Evolutionary conservation across 1,284 basidiomycete species (phyloP).

Genomic region (Ustilago loliicola): DNA sequence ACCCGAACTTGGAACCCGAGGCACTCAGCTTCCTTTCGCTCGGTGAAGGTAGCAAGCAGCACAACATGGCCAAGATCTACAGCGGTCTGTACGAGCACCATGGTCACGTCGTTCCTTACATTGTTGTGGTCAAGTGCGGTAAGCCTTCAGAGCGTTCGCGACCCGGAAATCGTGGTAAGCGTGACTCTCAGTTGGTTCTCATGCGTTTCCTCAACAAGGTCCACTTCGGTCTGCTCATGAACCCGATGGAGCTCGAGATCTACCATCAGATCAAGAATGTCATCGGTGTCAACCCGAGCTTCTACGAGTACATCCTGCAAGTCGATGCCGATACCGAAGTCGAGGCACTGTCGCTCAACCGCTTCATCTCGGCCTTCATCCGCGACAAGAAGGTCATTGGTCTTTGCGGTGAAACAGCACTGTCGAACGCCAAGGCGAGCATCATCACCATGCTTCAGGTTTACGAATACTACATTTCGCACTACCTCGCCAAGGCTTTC

Average conservation of each 20-base stretch:
- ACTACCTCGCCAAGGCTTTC: constrained; percentile 96
- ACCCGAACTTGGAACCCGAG: constrained; percentile 92
- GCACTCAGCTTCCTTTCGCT: constrained; percentile 92
- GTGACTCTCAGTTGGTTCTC: constrained; percentile 92
- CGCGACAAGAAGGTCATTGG: constrained; percentile 93
- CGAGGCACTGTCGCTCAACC: constrained; percentile 85
- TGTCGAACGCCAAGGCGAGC: constrained; percentile 90
- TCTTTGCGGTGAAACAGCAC: constrained; percentile 91
- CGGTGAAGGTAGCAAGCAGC: constrained; percentile 93
- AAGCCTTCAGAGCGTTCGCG: constrained; percentile 92
- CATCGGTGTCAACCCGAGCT: constrained; percentile 97
- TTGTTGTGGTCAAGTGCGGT: constrained; percentile 96
- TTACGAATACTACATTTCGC: constrained; percentile 71
- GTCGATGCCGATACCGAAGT: constrained; percentile 95
- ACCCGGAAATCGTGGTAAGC: constrained; percentile 81
- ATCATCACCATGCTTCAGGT: constrained; percentile 98
- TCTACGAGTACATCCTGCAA: constrained; percentile 97
- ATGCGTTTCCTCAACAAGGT: constrained; percentile 99
- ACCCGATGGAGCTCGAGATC: constrained; percentile 94
- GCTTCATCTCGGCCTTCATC: constrained; percentile 85
- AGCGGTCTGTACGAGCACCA: constrained; percentile 93
- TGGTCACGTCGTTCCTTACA: constrained; percentile 95
- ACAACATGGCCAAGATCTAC: constrained; percentile 99
- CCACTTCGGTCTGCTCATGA: constrained; percentile 97
- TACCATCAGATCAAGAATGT: constrained; percentile 99